phyloP scores from a whole-genome alignment of 129 eudicot species.

The Flaveria trinervia region DNA sequence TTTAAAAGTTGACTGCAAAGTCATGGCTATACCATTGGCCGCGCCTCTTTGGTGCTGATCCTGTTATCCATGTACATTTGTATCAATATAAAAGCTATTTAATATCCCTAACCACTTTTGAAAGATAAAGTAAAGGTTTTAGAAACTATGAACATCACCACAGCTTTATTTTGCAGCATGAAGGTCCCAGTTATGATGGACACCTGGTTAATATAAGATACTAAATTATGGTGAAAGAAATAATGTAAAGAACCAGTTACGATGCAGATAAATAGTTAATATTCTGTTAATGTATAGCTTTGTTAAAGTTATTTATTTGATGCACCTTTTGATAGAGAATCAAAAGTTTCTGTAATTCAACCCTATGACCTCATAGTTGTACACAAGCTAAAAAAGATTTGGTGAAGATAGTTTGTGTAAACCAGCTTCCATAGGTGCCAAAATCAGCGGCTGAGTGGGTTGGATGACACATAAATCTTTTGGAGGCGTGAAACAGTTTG shows the following conservation, averaged over 20 bases:
- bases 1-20: constrained; percentile 65
- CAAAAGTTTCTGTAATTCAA: too few species aligned
- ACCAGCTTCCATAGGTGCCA: too few species aligned
- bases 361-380: too few species aligned
- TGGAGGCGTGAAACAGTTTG: background rate
- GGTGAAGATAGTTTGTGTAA: too few species aligned
- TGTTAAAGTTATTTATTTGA: background rate
- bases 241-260: constrained; percentile 2
- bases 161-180: constrained; percentile 81
- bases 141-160: constrained; percentile 48
- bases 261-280: background rate
- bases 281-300: background rate
- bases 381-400: too few species aligned
- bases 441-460: too few species aligned
- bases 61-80: constrained; percentile 35
- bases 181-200: constrained; percentile 61
- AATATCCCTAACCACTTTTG: background rate
- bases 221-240: background rate
- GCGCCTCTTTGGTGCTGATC: constrained; percentile 90
- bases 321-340: background rate
- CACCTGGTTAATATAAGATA: constrained; percentile 39
- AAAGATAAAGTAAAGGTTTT: constrained; percentile 7
- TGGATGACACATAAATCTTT: too few species aligned
- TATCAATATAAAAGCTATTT: background rate
- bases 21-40: constrained; percentile 83